These are phyloP conservation scores for Colletotrichum theobromicola DNA, from an alignment of 2,329 filamentous ascomycete species.

Conservation along the genomic window DNA sequence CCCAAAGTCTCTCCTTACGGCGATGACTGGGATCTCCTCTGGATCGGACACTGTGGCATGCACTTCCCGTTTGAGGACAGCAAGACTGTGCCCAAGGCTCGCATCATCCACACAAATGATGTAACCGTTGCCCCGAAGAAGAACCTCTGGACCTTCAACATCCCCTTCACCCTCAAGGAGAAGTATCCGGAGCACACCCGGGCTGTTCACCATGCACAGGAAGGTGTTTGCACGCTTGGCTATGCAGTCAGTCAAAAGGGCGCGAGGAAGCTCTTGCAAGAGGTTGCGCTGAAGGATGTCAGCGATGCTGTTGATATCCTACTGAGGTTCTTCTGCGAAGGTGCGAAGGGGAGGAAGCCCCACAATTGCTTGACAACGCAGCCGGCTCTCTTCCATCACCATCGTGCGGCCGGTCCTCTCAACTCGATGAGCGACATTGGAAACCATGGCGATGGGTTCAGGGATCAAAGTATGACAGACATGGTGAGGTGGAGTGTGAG, in stretches of 20 bases:
- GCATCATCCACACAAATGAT: constrained; percentile 37
- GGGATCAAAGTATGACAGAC: constrained; percentile 33
- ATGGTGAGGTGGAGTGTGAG: constrained; percentile 45
- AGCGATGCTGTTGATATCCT: constrained; percentile 48
- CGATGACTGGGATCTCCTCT: constrained; percentile 57
- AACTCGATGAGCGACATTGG: constrained; percentile 41
- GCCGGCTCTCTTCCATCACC: constrained; percentile 52
- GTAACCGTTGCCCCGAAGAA: constrained; percentile 37
- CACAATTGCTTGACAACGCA: constrained; percentile 45
- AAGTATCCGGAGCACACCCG: constrained; percentile 48
- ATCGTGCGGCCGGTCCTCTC: constrained; percentile 42
- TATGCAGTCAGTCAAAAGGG: constrained; percentile 51
- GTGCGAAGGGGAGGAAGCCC: constrained; percentile 33
- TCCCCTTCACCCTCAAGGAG: constrained; percentile 38
- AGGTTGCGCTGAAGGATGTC: constrained; percentile 46
- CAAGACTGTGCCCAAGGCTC: constrained; percentile 28
- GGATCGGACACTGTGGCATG: constrained; percentile 54
- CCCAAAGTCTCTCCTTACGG: constrained; percentile 47
- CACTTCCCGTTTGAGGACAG: constrained; percentile 29
- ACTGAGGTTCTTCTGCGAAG: constrained; percentile 51
- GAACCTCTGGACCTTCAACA: constrained; percentile 37
- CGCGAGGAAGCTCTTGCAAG: constrained; percentile 45
- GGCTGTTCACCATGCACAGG: constrained; percentile 45
- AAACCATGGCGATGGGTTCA: constrained; percentile 33
- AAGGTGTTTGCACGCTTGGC: constrained; percentile 44